These are phyloP conservation scores for Russula dissimulans DNA, from an alignment of 768 basidiomycete species.

Conservation along the genomic window DNA sequence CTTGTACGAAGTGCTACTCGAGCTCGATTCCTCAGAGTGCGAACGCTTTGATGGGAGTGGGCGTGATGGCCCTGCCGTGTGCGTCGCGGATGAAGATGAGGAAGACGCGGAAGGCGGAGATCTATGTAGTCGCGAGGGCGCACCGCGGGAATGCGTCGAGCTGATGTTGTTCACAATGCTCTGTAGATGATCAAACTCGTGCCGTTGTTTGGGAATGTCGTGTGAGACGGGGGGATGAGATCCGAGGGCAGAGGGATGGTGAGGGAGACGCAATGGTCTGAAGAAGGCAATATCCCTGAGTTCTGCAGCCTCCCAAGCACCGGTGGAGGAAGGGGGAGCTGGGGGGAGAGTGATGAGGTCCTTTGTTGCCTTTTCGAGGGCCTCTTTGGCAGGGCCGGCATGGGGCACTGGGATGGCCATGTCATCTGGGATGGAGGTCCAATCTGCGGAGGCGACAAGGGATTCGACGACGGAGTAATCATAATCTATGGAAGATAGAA, in stretches of 20 bases:
- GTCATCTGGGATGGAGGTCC: slow-evolving; percentile 30
- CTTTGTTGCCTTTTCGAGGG: slow-evolving; percentile 70
- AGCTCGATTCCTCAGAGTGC: slow-evolving; percentile 11
- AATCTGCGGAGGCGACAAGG: slow-evolving; percentile 18
- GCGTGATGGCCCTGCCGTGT: slow-evolving; percentile 11
- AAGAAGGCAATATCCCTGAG: slow-evolving; percentile 21
- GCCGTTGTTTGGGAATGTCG: neutral
- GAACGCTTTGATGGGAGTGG: slow-evolving; percentile 16
- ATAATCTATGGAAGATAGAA: slow-evolving; percentile 20
- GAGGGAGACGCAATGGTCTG: slow-evolving; percentile 12
- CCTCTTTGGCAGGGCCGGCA: slow-evolving; percentile 39
- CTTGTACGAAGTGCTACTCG: slow-evolving; percentile 1
- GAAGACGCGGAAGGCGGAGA: slow-evolving; percentile 15
- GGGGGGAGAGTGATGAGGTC: slow-evolving; percentile 69
- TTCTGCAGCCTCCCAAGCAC: slow-evolving; percentile 31
- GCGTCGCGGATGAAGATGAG: slow-evolving; percentile 8
- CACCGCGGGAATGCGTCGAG: neutral
- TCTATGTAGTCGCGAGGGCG: neutral
- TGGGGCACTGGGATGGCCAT: slow-evolving; percentile 35
- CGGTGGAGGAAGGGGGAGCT: neutral
- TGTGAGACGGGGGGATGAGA: slow-evolving; percentile 1
- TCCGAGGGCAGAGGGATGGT: slow-evolving; percentile 7
- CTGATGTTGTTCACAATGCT: neutral
- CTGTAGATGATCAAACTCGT: slow-evolving; percentile 14
- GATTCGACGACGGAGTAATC: slow-evolving; percentile 19